Evolutionary conservation across 768 basidiomycete genomes (phyloP), one percentile per base, ranked within the genome.

Genomic region (Calocybe indica): DNA sequence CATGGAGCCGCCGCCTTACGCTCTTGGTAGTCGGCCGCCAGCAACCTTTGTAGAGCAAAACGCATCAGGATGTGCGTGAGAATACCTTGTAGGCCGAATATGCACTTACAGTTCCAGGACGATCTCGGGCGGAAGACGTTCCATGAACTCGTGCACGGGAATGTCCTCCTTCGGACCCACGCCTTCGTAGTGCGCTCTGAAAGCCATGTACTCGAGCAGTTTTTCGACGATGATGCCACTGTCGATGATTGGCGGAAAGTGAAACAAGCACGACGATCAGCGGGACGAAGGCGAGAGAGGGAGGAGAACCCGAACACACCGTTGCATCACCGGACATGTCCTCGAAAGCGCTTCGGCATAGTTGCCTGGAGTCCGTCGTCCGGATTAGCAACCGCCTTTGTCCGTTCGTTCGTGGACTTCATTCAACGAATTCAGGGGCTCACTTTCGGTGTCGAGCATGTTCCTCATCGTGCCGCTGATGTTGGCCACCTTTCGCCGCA

Each of bases 171-270:
- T 89, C 6, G 79, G 68, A 1, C 76, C 79, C 1, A 69, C 71
- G n/a, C 76, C 75, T 51, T 85, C 81, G 60, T 90, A 92, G 51
- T 91, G 75, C 1, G 81, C 71, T 66, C 88, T 93, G 73, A 87
- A 93, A 31, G 79, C 71, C 69, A 95, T 88, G 60, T 92, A 96
- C 64, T 97, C 93, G 37, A 91, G 75, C 45, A 95, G 72, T 60
- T 91, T 93, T 66, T 93, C 89, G 1, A 90, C 79, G 33, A 95
- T 83, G 22, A 85, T 76, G 7, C 74, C 82, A 30, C 82, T 82
- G 52, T 13, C 15, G 22, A 29, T 4, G 7, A 12, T 8, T 43
- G 40, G 29, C 50, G n/a, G 41, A 40, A 47, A 22, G 35, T 29
- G 8, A 35, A 29, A 12, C 43, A 28, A 45, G 39, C 32, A 22